Base-by-base conservation (phyloP, 1,139 yeast genomes). In the Pichia sp. region DNA sequence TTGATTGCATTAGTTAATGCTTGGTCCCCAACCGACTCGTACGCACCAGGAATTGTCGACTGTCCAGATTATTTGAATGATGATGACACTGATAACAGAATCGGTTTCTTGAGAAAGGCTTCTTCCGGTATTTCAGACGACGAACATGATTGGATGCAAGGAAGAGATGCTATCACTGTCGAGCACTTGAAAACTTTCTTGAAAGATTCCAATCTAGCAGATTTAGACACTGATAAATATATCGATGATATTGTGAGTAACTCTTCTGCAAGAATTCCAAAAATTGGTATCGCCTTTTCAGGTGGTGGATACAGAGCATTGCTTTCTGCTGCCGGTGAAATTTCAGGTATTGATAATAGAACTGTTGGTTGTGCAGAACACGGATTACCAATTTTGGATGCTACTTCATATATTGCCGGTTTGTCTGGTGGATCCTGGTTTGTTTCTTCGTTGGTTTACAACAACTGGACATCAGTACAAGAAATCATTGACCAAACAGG, bases 291-390 rank as follows among this genome's bases (percentile, higher is more conserved):
- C 27, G 88, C 95, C 3, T 83, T 85, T 58, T 79, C 92, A 5
- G 97, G 97, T 37, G 97, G 97, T 56, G 95, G 96, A 3, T 87
- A 85, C 64, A 74, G 97, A 48, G 95, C 96, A 43, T 85, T 87
- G 95, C 66, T 87, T 38, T 66, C 72, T 46, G 95, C 95, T n/a
- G 96, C 95, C 2, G 96, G 97, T 37, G 80, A 81, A 61, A 64
- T 87, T 37, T 69, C 90, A 16, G 96, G 92, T 1, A 64, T 86
- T 49, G 97, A 88, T 60, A 74, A 77, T 55, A 72, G 96, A 56
- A 82, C 94, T 5, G 64, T 61, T 2, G 78, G 77, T 41, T 71
- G 80, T 11, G 68, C 68, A 29, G 74, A 75, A 4, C 63, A 69
- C 42, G 95, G 95, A 32, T 64, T 87, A 43, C 95, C 95, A 33